phyloP scores from a whole-genome alignment of 805 yeast species.

The Ogataea haglerorum region DNA sequence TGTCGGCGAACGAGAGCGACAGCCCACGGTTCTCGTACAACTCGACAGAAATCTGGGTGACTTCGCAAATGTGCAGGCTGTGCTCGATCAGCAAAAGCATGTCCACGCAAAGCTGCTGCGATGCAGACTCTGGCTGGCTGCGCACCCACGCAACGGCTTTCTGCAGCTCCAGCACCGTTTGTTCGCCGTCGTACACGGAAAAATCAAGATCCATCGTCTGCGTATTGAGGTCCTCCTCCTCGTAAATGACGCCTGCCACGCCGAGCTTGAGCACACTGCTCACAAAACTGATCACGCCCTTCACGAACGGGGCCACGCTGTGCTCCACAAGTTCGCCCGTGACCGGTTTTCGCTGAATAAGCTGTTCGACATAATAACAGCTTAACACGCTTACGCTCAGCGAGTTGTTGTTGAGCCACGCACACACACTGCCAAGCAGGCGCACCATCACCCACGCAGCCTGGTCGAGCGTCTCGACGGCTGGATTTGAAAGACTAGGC shows the following conservation, averaged over 20 bases:
- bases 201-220: slow-evolving; percentile 54
- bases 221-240: slow-evolving; percentile 73
- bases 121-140: slow-evolving; percentile 14
- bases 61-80: slow-evolving; percentile 7
- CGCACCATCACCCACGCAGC: slow-evolving; percentile 52
- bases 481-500: slow-evolving; percentile 41
- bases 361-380: slow-evolving; percentile 54
- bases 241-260: slow-evolving; percentile 56
- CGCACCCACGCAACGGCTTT: slow-evolving; percentile 34
- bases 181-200: slow-evolving; percentile 21
- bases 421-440: slow-evolving; percentile 50
- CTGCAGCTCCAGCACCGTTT: slow-evolving; percentile 30
- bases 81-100: slow-evolving; percentile 12
- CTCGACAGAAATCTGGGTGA: slow-evolving; percentile 9
- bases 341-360: slow-evolving; percentile 15
- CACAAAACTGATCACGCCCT: slow-evolving; percentile 54
- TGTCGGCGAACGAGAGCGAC: background rate
- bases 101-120: slow-evolving; percentile 15
- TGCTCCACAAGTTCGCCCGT: slow-evolving; percentile 39
- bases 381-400: slow-evolving; percentile 75
- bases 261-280: slow-evolving; percentile 46
- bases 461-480: slow-evolving; percentile 33
- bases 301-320: slow-evolving; percentile 47
- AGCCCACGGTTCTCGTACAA: slow-evolving; percentile 5
- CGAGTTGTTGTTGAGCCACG: slow-evolving; percentile 77